A percentile compares a stretch with the other conserved stretches of the same genome.
phyloP scores from a whole-genome alignment of 2,329 filamentous ascomycete species.

The Diaporthe aspalathi region DNA sequence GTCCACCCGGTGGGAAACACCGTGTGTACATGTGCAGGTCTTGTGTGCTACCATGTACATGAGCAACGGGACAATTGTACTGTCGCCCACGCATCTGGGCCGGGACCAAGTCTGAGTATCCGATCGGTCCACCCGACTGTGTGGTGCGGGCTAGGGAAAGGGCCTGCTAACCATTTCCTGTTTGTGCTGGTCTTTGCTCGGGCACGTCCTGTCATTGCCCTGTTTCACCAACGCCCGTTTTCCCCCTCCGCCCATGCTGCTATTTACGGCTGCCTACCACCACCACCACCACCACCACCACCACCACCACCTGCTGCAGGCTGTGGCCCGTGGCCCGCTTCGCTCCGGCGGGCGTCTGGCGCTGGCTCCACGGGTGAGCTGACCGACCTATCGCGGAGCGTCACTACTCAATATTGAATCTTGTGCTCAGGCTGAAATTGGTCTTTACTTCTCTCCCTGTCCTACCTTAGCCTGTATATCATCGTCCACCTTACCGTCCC shows the following conservation, averaged over 20 bases:
- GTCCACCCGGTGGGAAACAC: neutral
- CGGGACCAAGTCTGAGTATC: constrained; percentile 7
- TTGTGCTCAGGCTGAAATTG: constrained; percentile 32
- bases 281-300: constrained; percentile 25
- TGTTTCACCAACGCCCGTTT: constrained; percentile 37
- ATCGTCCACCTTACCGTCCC: constrained; percentile 4
- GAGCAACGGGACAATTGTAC: constrained; percentile 5
- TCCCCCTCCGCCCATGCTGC: constrained; percentile 23
- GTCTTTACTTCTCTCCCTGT: constrained; percentile 22
- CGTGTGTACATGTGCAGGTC: neutral
- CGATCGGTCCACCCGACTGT: constrained; percentile 28
- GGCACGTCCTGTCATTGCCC: constrained; percentile 35
- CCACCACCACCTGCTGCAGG: constrained; percentile 29
- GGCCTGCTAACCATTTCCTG: constrained; percentile 7
- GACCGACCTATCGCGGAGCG: constrained; percentile 27
- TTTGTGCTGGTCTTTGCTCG: constrained; percentile 31
- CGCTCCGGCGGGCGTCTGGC: constrained; percentile 30
- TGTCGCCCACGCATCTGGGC: constrained; percentile 13
- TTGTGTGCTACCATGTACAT: neutral
- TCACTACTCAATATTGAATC: constrained; percentile 25
- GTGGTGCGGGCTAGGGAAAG: constrained; percentile 23
- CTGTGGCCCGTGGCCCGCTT: constrained; percentile 34
- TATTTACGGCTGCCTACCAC: constrained; percentile 36
- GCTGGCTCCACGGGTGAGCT: constrained; percentile 31
- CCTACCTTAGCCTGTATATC: constrained; percentile 34